A percentile compares a stretch with the other conserved stretches of the same genome.
phyloP scores from a whole-genome alignment of 768 basidiomycete genomes.

The Strobilomyces dryophilus region DNA sequence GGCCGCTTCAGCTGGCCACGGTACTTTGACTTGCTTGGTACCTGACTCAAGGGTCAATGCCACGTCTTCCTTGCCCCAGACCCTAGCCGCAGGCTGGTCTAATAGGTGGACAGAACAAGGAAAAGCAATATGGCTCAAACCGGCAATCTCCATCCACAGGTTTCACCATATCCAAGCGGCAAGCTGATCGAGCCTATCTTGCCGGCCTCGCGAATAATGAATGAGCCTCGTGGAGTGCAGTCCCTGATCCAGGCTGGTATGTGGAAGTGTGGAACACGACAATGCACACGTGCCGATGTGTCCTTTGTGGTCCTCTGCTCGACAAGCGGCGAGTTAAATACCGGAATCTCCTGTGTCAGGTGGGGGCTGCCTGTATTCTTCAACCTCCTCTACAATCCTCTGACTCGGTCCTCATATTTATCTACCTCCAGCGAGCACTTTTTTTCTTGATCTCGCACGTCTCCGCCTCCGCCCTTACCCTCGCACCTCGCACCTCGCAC shows the following conservation, averaged over 20 bases:
- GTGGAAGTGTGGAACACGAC: conserved; percentile 22
- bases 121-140: conserved; percentile 1
- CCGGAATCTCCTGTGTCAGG: neutral
- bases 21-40: neutral
- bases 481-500: neutral
- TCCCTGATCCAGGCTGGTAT: conserved; percentile 12
- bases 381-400: neutral
- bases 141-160: conserved; percentile 17
- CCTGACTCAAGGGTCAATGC: neutral
- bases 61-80: neutral
- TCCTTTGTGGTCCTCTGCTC: conserved; percentile 1
- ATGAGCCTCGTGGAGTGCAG: conserved; percentile 15
- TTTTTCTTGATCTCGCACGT: neutral
- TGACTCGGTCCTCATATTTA: neutral
- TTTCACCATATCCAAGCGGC: conserved; percentile 5
- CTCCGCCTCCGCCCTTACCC: neutral
- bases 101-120: neutral
- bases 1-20: neutral
- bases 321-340: conserved; percentile 24
- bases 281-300: conserved; percentile 16
- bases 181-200: conserved; percentile 8
- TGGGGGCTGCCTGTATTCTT: neutral
- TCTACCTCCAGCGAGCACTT: conserved; percentile 3
- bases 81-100: neutral
- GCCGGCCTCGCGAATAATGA: conserved; percentile 9